These are phyloP conservation scores for Aegilops tauschii DNA, from an alignment of 176 grass and related monocot species.

Conservation along the genomic window DNA sequence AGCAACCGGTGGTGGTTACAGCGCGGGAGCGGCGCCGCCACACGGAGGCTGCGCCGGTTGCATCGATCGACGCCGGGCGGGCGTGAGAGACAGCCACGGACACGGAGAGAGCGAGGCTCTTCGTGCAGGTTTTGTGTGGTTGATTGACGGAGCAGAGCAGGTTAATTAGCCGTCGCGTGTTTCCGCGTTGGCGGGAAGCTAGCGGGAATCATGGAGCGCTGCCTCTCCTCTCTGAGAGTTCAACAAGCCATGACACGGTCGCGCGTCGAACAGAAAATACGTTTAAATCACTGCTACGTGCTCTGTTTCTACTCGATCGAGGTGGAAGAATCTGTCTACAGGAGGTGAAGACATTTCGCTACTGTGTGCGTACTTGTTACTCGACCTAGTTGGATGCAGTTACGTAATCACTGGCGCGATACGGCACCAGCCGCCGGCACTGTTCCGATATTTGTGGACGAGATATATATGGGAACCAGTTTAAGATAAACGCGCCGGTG, in stretches of 20 bases:
- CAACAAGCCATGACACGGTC: not conserved
- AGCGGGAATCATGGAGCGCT: slow-evolving; percentile 41
- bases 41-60: not conserved
- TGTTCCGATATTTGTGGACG: too few relatives aligned
- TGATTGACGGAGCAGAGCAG: not conserved
- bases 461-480: too few relatives aligned
- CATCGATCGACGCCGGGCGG: not conserved
- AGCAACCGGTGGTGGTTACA: not conserved
- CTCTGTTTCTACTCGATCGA: not conserved
- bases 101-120: not conserved
- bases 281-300: not conserved
- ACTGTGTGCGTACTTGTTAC: not conserved
- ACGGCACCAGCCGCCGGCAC: too few relatives aligned
- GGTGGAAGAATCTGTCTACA: not conserved
- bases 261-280: not conserved
- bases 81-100: not conserved
- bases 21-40: not conserved
- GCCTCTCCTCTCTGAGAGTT: slow-evolving; percentile 1
- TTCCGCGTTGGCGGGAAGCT: slow-evolving; percentile 2
- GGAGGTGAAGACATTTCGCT: too few relatives aligned
- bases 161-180: slow-evolving; percentile 6
- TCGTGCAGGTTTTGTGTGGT: not conserved
- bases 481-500: too few relatives aligned
- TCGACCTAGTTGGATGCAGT: too few relatives aligned
- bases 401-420: not conserved